phyloP scores from a whole-genome alignment of 805 yeast genomes.

The Candida montana region DNA sequence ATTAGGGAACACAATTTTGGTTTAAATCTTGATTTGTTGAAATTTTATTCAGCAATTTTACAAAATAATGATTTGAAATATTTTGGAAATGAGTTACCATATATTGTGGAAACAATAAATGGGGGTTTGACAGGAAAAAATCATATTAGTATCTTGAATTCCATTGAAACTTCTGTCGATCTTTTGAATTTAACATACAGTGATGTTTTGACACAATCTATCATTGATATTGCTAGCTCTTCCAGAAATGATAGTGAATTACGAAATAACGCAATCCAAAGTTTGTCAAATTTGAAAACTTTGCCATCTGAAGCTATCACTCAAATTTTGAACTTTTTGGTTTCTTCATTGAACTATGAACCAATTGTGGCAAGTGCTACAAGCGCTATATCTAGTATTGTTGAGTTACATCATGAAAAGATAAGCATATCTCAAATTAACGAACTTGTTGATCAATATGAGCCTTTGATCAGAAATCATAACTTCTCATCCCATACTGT shows the following conservation, averaged over 20 bases:
- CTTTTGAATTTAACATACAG: constrained; percentile 22
- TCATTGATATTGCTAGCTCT: constrained; percentile 29
- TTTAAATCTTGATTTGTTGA: constrained; percentile 29
- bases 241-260: constrained; percentile 33
- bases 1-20: constrained; percentile 24
- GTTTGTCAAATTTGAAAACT: constrained; percentile 25
- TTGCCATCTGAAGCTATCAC: constrained; percentile 23
- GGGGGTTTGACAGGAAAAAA: constrained; percentile 30
- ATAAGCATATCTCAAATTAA: constrained; percentile 10
- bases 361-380: constrained; percentile 30
- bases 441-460: constrained; percentile 12
- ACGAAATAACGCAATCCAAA: constrained; percentile 31
- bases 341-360: constrained; percentile 31
- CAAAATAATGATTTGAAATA: constrained; percentile 26
- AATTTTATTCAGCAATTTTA: constrained; percentile 32
- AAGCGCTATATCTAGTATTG: constrained; percentile 22
- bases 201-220: constrained; percentile 21
- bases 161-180: constrained; percentile 28
- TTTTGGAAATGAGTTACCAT: constrained; percentile 27
- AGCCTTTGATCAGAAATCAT: constrained; percentile 8
- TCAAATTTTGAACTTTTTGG: constrained; percentile 28
- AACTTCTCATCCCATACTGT: constrained; percentile 15
- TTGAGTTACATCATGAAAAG: constrained; percentile 13
- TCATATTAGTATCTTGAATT: constrained; percentile 30
- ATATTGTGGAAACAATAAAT: constrained; percentile 25